phyloP scores from a whole-genome alignment of 768 basidiomycete genomes.

The Mycena olivaceomarginata region DNA sequence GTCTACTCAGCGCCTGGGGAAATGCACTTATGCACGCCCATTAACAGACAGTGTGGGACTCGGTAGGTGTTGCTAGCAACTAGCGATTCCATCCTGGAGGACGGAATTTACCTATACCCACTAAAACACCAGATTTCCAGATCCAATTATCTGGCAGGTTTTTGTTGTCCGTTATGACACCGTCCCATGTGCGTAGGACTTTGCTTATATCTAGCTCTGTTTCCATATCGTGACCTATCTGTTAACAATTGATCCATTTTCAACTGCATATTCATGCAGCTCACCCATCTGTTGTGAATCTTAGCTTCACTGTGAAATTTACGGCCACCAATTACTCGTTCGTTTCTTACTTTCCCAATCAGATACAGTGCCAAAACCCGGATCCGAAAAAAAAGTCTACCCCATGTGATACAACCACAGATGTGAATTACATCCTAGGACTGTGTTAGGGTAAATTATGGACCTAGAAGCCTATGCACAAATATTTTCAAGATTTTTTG shows the following conservation, averaged over 20 bases:
- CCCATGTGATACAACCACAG: too few relatives aligned
- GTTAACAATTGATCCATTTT: conserved; percentile 3
- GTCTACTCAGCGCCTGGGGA: neutral
- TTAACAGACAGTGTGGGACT: neutral
- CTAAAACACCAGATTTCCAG: neutral
- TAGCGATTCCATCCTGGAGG: too few relatives aligned
- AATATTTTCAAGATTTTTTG: too few relatives aligned
- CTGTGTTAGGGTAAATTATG: too few relatives aligned
- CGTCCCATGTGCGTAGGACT: neutral
- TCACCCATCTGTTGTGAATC: conserved; percentile 1
- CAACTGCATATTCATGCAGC: neutral
- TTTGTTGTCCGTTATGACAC: conserved; percentile 1
- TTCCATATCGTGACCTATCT: neutral
- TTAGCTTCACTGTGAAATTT: neutral
- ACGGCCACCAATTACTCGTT: too few relatives aligned
- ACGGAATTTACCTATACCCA: too few relatives aligned
- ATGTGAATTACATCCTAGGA: too few relatives aligned
- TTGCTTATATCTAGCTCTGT: neutral
- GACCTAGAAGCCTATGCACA: too few relatives aligned
- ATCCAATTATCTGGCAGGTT: conserved; percentile 8
- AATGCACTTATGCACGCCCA: neutral
- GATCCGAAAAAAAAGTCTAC: too few relatives aligned
- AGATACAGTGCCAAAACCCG: too few relatives aligned
- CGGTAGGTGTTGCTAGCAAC: too few relatives aligned
- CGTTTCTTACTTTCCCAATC: too few relatives aligned